Base-by-base conservation (phyloP, 1,284 basidiomycete species). In the Sparassis latifolia region DNA sequence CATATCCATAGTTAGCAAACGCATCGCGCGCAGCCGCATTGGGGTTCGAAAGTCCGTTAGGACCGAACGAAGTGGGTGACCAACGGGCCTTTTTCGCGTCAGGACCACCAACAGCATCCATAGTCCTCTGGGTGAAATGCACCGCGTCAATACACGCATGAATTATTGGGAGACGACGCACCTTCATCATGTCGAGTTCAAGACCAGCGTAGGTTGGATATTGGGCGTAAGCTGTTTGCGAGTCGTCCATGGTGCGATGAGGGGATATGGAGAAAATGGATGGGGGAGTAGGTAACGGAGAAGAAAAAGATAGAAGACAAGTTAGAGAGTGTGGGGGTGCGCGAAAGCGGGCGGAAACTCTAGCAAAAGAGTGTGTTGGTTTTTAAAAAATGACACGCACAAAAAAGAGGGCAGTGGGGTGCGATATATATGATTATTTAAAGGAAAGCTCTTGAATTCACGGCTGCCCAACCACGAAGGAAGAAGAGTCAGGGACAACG, bases 161-260 rank as follows among this genome's bases (percentile, higher is more conserved):
- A 42, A 41, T 42, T 53, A 42, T 33, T 42, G 33, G 45, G 27
- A 42, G 48, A 51, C 45, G 7, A 63, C 74, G 40, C 48, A 85
- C 86, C 84, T 89, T 89, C 84, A 89, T 89, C 86, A 89, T 89
- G 69, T 89, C 86, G 78, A 89, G 73, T 64, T 89, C 86, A 71
- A 88, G 85, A 50, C 63, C 20, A 20, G 20, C 66, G 73, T 86
- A 87, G 56, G 75, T 68, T 57, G 77, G 74, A 66, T 87, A 87
- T 62, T 82, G 83, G 52, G 70, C 69, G 56, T 85, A 86, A 53
- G 77, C 74, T 68, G 84, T 72, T 68, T 86, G 84, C 52, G 77
- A 64, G 74, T 86, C 85, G 74, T 87, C 84, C 84, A 87, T 87
- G 61, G 66, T 65, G 57, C 45, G 57, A 48, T 53, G 44, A 40